Evolutionary conservation across 2,329 filamentous ascomycete species (phyloP), one percentile per base, ranked within the genome.

Genomic region (Fusarium incarnatum): DNA sequence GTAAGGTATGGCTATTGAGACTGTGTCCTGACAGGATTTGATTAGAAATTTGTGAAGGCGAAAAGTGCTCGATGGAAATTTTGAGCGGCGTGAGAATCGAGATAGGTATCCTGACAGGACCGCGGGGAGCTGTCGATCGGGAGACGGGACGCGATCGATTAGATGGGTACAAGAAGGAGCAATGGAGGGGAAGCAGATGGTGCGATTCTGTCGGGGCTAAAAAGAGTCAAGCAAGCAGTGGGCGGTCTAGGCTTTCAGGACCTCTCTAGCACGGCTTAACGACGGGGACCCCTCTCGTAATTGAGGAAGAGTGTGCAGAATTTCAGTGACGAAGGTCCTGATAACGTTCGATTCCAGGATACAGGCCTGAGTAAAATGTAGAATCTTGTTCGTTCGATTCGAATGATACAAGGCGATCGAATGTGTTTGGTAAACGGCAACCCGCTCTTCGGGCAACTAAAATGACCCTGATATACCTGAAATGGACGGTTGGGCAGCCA

Each of bases 151-250:
- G 55, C 66, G 72, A 75, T 74, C 73, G 72, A 73, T 71, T 73
- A 63, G 72, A 76, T 71, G 70, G 65, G 70, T 69, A 68, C 64
- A 48, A 66, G 37, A 65, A 60, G 54, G 46, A 72, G 64, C 50
- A 58, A 75, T 75, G 64, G 73, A 75, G 68, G 70, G 73, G 72
- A 57, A 70, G 56, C 37, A 63, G 62, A 71, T 75, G 72, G 73
- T 73, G 73, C 73, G 73, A 75, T 75, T 76, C 37, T 60, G 74
- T 71, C 59, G 64, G 64, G 72, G 66, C 70, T 73, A 75, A 67
- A 73, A 58, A 64, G 61, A 70, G 69, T 68, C 71, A 53, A 64
- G 64, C 49, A 72, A 64, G 64, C 49, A 72, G 64, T 62, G 68
- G 65, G 71, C 69, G 72, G 72, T 73, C 73, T 75, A 72, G 72